Evolutionary conservation across 129 eudicot genomes (phyloP).

Genomic region (Sambucus nigra): DNA sequence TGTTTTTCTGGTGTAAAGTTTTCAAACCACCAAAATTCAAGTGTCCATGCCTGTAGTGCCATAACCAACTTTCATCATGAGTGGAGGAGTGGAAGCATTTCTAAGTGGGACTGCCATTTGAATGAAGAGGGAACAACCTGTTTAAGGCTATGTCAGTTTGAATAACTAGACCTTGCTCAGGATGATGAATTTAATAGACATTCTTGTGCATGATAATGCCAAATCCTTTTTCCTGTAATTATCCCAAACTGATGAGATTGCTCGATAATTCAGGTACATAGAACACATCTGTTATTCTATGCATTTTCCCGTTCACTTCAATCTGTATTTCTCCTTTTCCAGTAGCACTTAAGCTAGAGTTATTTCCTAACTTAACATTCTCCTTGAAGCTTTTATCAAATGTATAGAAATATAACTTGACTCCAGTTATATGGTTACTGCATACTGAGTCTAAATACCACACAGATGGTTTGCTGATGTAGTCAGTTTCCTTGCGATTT

Average conservation of each 20-base stretch:
- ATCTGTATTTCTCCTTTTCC: not conserved
- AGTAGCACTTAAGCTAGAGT: not conserved
- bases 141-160: not conserved
- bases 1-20: not conserved
- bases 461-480: not conserved
- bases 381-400: not conserved
- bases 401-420: not conserved
- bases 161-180: not conserved
- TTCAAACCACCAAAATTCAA: not conserved
- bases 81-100: not conserved
- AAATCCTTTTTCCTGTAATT: constrained; percentile 2
- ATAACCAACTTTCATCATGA: not conserved
- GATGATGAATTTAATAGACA: not conserved
- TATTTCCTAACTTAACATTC: not conserved
- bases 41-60: constrained; percentile 9
- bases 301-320: no score
- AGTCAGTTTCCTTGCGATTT: no score
- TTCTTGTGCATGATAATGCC: not conserved
- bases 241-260: constrained; percentile 2
- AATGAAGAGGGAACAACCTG: constrained; percentile 2
- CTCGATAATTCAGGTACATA: not conserved
- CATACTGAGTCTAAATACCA: no score
- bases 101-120: not conserved
- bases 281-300: not conserved
- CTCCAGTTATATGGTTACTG: not conserved